Conservation (phyloP, 345 rosid species). For the Hypericum androsaemum region DNA sequence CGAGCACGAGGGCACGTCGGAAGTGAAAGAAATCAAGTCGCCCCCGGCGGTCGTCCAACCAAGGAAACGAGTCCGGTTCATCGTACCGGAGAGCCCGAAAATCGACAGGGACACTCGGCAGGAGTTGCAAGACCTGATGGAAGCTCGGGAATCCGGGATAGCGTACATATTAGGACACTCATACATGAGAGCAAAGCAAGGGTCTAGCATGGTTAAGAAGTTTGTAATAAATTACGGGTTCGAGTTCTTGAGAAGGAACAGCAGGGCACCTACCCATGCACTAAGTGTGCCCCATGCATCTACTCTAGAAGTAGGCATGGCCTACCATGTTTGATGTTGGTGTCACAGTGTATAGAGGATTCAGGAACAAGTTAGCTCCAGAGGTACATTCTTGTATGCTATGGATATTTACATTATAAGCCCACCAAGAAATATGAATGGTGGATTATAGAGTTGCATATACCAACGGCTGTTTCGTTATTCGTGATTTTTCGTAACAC, state of each 20-base stretch:
- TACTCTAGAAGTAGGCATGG: conserved; percentile 14
- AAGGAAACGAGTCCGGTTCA: conserved; percentile 6
- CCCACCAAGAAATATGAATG: too few relatives aligned
- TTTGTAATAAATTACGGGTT: conserved; percentile 9
- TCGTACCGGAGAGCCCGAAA: conserved; percentile 1
- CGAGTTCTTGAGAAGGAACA: conserved; percentile 10
- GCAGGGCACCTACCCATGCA: conserved; percentile 6
- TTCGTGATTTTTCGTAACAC: too few relatives aligned
- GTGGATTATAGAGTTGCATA: too few relatives aligned
- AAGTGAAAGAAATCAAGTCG: background rate
- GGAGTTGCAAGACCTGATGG: conserved; percentile 12
- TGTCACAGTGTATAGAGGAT: too few relatives aligned
- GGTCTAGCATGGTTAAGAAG: conserved; percentile 7
- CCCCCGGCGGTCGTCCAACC: background rate
- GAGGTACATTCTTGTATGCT: too few relatives aligned
- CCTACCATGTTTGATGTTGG: conserved; percentile 1
- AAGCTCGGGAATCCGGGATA: conserved; percentile 9
- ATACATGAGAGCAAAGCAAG: background rate
- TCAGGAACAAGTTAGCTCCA: too few relatives aligned
- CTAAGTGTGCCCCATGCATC: conserved; percentile 12
- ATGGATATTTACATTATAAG: too few relatives aligned
- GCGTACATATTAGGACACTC: conserved; percentile 14
- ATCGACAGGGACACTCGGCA: background rate
- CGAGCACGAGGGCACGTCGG: background rate
- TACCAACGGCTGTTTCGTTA: too few relatives aligned